Percentiles rank a stretch among this genome's conserved stretches.
These are phyloP conservation scores for Penicillium ucsense DNA, from an alignment of 495 filamentous ascomycete genomes.

Conservation along the genomic window DNA sequence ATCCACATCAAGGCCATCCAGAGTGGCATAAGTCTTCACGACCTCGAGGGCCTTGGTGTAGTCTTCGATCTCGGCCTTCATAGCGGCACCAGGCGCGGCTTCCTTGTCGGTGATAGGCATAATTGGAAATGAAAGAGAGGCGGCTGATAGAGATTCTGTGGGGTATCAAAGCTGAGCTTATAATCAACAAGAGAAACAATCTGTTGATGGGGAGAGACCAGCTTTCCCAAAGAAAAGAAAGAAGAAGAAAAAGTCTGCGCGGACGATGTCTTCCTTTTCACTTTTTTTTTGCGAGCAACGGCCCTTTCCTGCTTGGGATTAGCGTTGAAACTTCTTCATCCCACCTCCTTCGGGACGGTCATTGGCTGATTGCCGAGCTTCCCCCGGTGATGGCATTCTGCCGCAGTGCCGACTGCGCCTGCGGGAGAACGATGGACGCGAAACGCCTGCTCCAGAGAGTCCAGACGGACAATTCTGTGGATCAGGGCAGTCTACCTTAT, in stretches of 20 bases:
- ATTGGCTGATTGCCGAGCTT: conserved; percentile 32
- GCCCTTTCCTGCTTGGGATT: conserved; percentile 11
- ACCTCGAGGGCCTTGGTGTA: conserved; percentile 64
- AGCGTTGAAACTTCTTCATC: conserved; percentile 8
- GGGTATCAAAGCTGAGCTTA: conserved; percentile 2
- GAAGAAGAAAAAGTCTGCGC: conserved; percentile 35
- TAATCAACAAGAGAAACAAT: conserved; percentile 41
- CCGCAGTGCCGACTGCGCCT: too few relatives aligned
- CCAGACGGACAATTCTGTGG: too few relatives aligned
- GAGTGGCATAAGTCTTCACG: conserved; percentile 57
- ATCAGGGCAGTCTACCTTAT: too few relatives aligned
- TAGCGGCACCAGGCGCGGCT: conserved; percentile 27
- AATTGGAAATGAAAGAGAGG: conserved; percentile 25
- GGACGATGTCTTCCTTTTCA: conserved; percentile 27
- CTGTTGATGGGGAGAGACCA: conserved; percentile 45
- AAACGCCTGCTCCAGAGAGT: too few relatives aligned
- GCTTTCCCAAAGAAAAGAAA: conserved; percentile 48
- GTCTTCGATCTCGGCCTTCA: conserved; percentile 43
- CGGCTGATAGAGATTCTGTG: conserved; percentile 3
- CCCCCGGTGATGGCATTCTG: conserved; percentile 16
- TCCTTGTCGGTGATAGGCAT: conserved; percentile 68
- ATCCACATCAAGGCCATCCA: conserved; percentile 77
- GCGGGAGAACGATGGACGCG: too few relatives aligned
- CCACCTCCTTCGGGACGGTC: background rate
- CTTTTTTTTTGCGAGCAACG: conserved; percentile 17